Conservation (phyloP, 345 rosid species). For the Anacardium occidentale region DNA sequence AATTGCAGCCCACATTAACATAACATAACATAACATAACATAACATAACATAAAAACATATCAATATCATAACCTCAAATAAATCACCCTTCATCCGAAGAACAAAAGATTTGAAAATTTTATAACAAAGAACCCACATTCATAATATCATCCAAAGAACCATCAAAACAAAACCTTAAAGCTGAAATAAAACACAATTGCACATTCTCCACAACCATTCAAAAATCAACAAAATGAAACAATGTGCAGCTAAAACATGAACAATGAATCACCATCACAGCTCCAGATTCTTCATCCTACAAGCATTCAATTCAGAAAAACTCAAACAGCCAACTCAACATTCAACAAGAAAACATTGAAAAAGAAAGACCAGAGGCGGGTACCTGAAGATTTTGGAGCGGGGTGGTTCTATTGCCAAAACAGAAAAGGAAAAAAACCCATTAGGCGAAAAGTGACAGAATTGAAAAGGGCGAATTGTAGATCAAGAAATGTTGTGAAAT, state of each 20-base stretch:
- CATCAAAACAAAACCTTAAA: not conserved
- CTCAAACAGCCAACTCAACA: slow-evolving; percentile 16
- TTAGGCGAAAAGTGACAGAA: slow-evolving; percentile 8
- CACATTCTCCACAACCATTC: not conserved
- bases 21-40: not conserved
- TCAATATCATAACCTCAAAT: not conserved
- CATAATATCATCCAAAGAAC: not conserved
- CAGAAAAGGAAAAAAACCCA: slow-evolving; percentile 29
- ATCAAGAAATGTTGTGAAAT: slow-evolving; percentile 39
- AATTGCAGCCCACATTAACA: slow-evolving; percentile 10
- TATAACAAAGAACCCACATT: not conserved
- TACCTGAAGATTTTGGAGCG: slow-evolving; percentile 26
- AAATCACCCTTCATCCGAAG: slow-evolving; percentile 9
- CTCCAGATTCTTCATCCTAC: slow-evolving; percentile 1
- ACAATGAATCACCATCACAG: not conserved
- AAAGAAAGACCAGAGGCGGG: not conserved
- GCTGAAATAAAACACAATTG: slow-evolving; percentile 18
- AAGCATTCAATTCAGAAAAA: not conserved
- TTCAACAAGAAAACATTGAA: not conserved
- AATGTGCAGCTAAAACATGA: slow-evolving; percentile 24
- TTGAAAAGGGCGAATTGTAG: slow-evolving; percentile 26
- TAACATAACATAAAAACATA: not conserved
- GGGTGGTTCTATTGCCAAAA: slow-evolving; percentile 19
- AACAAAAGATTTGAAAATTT: slow-evolving; percentile 8
- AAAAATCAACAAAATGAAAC: not conserved